A percentile compares a stretch with the other conserved stretches of the same genome.
Evolutionary conservation across 306 rosid genomes (phyloP).

Genomic region (Pueraria montana): DNA sequence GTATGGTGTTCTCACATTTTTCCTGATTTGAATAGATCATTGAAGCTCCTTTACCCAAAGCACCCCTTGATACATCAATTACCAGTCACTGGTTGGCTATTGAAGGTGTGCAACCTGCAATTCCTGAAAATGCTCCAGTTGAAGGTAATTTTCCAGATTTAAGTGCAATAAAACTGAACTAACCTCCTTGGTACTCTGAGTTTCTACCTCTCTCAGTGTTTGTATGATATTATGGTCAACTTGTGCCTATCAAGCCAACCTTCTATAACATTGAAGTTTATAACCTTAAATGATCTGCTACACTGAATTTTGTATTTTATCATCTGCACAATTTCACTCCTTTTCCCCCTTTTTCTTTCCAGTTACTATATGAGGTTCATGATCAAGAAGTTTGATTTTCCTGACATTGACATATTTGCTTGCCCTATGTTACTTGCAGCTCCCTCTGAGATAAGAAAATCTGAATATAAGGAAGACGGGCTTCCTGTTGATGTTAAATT

Average conservation of each 20-base stretch:
- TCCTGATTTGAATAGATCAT: conserved; percentile 61
- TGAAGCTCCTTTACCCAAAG: conserved; percentile 80
- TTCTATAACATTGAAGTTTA: conserved; percentile 11
- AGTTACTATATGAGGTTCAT: conserved; percentile 15
- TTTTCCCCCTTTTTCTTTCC: background rate
- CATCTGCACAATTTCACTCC: conserved; percentile 3
- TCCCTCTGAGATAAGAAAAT: conserved; percentile 67
- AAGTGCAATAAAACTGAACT: conserved; percentile 29
- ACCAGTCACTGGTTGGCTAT: conserved; percentile 87
- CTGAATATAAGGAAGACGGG: conserved; percentile 82
- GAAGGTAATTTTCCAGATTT: conserved; percentile 65
- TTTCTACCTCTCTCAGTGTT: background rate
- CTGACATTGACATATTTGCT: conserved; percentile 33
- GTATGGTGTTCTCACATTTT: conserved; percentile 36
- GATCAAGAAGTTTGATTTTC: conserved; percentile 40
- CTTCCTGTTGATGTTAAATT: conserved; percentile 73
- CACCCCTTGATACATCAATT: conserved; percentile 83
- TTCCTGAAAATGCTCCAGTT: conserved; percentile 76
- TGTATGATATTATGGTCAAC: background rate
- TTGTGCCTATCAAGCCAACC: background rate
- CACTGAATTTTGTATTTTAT: conserved; percentile 30
- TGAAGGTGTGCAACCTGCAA: conserved; percentile 95
- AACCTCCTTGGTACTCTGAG: conserved; percentile 31
- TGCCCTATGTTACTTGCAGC: conserved; percentile 56
- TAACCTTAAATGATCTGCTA: conserved; percentile 25